Conservation (phyloP, 2,329 filamentous ascomycete genomes). For the Didymella pomorum region DNA sequence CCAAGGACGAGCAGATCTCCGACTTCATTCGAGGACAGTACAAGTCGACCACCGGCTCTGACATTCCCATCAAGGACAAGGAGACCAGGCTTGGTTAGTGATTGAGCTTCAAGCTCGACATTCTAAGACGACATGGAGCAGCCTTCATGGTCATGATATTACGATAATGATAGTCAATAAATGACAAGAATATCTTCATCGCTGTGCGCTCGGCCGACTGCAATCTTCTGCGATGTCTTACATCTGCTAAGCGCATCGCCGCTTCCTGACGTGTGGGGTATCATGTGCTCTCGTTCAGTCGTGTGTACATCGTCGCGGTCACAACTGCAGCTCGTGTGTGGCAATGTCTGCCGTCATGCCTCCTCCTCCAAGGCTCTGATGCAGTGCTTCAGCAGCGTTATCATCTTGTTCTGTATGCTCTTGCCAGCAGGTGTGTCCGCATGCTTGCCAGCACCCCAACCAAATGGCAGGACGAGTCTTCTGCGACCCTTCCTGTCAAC, state of each 20-base stretch:
- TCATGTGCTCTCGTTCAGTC: not conserved
- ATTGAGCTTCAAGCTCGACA: not conserved
- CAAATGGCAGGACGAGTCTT: slow-evolving; percentile 55
- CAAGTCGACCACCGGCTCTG: slow-evolving; percentile 72
- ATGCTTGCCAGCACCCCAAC: slow-evolving; percentile 54
- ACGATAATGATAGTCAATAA: slow-evolving; percentile 25
- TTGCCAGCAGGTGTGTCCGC: slow-evolving; percentile 41
- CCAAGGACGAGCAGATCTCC: slow-evolving; percentile 81
- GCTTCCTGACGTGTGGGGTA: not conserved
- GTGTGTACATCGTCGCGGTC: not conserved
- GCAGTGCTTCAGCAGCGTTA: slow-evolving; percentile 38
- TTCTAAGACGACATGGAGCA: slow-evolving; percentile 18
- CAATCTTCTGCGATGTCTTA: not conserved
- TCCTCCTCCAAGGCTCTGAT: slow-evolving; percentile 36
- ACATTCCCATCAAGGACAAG: slow-evolving; percentile 76
- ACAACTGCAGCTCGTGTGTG: not conserved
- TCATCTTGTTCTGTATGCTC: slow-evolving; percentile 41
- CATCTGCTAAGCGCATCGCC: not conserved
- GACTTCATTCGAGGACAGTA: slow-evolving; percentile 76
- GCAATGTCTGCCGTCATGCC: not conserved
- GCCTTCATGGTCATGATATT: slow-evolving; percentile 21
- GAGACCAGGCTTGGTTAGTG: slow-evolving; percentile 49
- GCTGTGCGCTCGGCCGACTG: not conserved
- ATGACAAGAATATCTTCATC: slow-evolving; percentile 11
- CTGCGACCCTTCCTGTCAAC: slow-evolving; percentile 49